Evolutionary conservation across 2,329 filamentous ascomycete species (phyloP).

Genomic region (Graphiopsis chlorocephala): DNA sequence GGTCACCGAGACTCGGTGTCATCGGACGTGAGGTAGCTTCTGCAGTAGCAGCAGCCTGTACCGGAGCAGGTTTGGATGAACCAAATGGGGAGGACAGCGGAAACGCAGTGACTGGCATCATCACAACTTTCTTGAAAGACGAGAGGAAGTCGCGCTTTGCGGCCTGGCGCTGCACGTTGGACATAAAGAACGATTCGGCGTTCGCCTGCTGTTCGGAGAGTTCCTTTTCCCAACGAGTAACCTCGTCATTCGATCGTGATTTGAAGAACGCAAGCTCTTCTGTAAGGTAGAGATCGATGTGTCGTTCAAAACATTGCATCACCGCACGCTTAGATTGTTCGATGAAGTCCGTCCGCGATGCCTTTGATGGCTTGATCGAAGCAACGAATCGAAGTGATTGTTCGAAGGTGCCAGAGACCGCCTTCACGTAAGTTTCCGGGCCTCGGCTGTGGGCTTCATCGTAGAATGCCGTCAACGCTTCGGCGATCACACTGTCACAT

Average conservation of each 20-base stretch:
- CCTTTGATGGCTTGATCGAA: slow-evolving; percentile 65
- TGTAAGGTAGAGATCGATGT: slow-evolving; percentile 88
- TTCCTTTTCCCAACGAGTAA: slow-evolving; percentile 85
- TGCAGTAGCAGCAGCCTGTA: slow-evolving; percentile 17
- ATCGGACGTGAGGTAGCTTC: slow-evolving; percentile 22
- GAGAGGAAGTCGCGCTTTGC: slow-evolving; percentile 95
- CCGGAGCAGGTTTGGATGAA: slow-evolving; percentile 37
- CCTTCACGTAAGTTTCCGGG: slow-evolving; percentile 75
- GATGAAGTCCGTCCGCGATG: slow-evolving; percentile 58
- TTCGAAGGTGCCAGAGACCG: slow-evolving; percentile 82
- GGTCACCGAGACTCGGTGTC: slow-evolving; percentile 27
- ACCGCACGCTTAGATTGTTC: slow-evolving; percentile 67
- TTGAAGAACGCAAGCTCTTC: slow-evolving; percentile 89
- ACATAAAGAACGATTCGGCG: slow-evolving; percentile 93
- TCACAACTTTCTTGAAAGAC: slow-evolving; percentile 97
- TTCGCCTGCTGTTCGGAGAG: slow-evolving; percentile 86
- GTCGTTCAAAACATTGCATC: slow-evolving; percentile 77
- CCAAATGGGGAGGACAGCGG: slow-evolving; percentile 50
- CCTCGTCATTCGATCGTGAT: slow-evolving; percentile 70
- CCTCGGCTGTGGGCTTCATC: slow-evolving; percentile 80
- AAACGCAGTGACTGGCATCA: slow-evolving; percentile 95
- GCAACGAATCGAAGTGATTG: slow-evolving; percentile 77
- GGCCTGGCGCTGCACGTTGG: slow-evolving; percentile 86
- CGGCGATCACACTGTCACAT: slow-evolving; percentile 75
- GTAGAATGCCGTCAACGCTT: slow-evolving; percentile 81